Percentiles rank a stretch among this genome's conserved stretches.
Conservation (phyloP, 2,329 filamentous ascomycete species). For the Aspergillus pseudotamarii region DNA sequence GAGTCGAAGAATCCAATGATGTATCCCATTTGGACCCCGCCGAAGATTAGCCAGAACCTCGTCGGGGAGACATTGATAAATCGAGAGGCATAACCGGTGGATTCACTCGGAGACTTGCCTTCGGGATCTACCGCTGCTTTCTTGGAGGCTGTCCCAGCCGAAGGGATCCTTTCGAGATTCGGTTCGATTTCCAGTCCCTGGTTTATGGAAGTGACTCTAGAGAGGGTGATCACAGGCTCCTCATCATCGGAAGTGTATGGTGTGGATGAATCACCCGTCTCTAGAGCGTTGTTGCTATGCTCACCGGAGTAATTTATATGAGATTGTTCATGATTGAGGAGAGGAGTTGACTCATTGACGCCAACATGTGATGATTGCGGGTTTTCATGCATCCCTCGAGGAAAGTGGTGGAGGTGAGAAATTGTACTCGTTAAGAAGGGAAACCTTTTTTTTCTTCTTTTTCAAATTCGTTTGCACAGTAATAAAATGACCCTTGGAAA, state of each 20-base stretch:
- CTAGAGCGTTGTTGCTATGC: constrained; percentile 36
- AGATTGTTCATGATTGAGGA: constrained; percentile 14
- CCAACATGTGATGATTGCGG: neutral
- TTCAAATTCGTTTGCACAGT: too few relatives aligned
- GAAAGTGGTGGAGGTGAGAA: neutral
- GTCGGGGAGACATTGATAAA: constrained; percentile 42
- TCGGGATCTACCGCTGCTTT: constrained; percentile 11
- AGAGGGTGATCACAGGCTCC: constrained; percentile 22
- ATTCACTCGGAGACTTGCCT: constrained; percentile 11
- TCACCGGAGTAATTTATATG: constrained; percentile 34
- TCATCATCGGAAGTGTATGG: constrained; percentile 20
- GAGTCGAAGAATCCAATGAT: constrained; percentile 69
- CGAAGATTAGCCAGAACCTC: constrained; percentile 66
- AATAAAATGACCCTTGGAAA: neutral
- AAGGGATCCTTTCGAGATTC: constrained; percentile 27
- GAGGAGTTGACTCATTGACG: constrained; percentile 23
- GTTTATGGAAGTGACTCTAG: constrained; percentile 31
- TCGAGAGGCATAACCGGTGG: constrained; percentile 30
- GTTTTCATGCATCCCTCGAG: neutral
- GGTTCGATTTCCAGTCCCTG: constrained; percentile 31
- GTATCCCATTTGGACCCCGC: constrained; percentile 59
- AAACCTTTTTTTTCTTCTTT: neutral
- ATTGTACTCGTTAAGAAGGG: neutral
- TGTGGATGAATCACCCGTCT: constrained; percentile 24
- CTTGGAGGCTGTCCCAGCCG: constrained; percentile 15